Evolutionary conservation across 2,329 filamentous ascomycete species (phyloP).

Genomic region (Penicillium sp.): DNA sequence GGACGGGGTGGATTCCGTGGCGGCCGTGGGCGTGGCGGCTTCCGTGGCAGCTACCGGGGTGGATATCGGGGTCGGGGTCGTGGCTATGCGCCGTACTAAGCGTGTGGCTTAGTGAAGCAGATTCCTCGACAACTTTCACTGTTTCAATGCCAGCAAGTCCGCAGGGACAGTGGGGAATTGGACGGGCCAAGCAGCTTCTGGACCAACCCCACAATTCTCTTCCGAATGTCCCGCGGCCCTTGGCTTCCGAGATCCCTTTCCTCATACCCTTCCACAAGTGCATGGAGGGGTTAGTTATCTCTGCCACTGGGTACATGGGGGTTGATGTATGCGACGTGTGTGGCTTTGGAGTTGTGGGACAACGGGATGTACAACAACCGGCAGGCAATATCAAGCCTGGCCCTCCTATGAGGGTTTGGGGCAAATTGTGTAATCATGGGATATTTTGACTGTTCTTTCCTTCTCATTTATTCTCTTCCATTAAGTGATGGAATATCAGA

Average conservation of each 20-base stretch:
- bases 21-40: slow-evolving; percentile 56
- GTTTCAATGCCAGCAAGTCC: not conserved
- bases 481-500: not conserved
- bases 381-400: slow-evolving; percentile 17
- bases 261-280: not conserved
- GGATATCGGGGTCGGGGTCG: slow-evolving; percentile 52
- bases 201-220: not conserved
- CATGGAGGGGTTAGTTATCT: not conserved
- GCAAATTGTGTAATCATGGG: slow-evolving; percentile 5
- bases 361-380: slow-evolving; percentile 38
- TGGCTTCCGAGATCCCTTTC: not conserved
- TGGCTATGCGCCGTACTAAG: slow-evolving; percentile 51
- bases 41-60: slow-evolving; percentile 55
- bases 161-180: not conserved
- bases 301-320: not conserved
- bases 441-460: not conserved
- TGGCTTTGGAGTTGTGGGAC: slow-evolving; percentile 35
- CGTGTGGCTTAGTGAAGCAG: slow-evolving; percentile 7
- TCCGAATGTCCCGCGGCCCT: slow-evolving; percentile 4
- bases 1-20: slow-evolving; percentile 55
- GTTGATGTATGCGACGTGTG: not conserved
- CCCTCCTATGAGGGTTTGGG: slow-evolving; percentile 9
- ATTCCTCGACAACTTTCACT: not conserved
- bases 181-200: not conserved
- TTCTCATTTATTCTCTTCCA: not conserved